Evolutionary conservation across 208 protist genomes (phyloP).

Genomic region (Trypanosoma lewisi): DNA sequence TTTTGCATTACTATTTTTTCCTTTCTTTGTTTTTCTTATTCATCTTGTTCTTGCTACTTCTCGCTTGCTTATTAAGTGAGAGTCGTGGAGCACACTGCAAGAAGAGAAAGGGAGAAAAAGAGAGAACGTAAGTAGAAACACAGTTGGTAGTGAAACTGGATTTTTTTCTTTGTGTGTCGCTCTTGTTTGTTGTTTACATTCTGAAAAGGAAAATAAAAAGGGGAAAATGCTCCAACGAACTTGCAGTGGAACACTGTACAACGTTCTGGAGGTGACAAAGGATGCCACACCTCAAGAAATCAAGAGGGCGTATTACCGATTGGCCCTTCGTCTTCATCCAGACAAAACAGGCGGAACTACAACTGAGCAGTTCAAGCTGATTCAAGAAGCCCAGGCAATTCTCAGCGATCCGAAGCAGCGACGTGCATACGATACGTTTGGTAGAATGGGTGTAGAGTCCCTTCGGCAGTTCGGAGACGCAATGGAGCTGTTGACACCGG

Average conservation of each 20-base stretch:
- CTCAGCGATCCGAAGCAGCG: constrained; percentile 24
- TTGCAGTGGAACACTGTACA: constrained; percentile 27
- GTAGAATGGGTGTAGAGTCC: constrained; percentile 19
- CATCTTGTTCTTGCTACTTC: not conserved
- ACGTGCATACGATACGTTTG: constrained; percentile 25
- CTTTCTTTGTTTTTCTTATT: constrained; percentile 22
- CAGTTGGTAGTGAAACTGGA: not conserved
- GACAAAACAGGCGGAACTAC: constrained; percentile 25
- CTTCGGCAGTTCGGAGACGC: constrained; percentile 13
- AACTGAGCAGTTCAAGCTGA: constrained; percentile 22
- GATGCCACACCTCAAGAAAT: constrained; percentile 23
- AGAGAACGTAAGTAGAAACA: too few species aligned
- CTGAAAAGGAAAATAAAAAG: not conserved
- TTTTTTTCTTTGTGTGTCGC: not conserved
- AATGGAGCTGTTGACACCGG: not conserved
- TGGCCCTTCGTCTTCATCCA: constrained; percentile 25
- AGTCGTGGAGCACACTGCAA: not conserved
- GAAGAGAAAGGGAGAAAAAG: not conserved
- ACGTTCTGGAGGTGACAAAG: constrained; percentile 6
- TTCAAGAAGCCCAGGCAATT: constrained; percentile 21
- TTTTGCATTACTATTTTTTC: not conserved
- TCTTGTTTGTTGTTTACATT: constrained; percentile 1
- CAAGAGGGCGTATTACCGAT: constrained; percentile 18
- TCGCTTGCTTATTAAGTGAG: not conserved
- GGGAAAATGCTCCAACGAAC: constrained; percentile 16